Evolutionary conservation across 2,329 filamentous ascomycete species (phyloP).

Genomic region (Arthrobotrys pseudoclavata): DNA sequence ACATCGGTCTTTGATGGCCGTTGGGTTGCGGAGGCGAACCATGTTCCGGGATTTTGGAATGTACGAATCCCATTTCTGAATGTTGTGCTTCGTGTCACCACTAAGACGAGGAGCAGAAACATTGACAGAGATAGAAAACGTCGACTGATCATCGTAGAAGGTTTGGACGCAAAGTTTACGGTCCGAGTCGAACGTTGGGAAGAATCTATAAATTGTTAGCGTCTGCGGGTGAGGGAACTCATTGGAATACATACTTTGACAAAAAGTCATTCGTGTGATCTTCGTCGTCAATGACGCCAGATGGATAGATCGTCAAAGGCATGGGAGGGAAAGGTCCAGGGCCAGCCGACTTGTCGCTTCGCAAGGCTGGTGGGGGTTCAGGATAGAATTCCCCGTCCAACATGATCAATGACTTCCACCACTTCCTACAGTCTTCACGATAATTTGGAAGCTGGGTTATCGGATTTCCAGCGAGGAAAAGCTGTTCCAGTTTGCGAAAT

Average conservation of each 20-base stretch:
- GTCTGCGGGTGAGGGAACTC: not conserved
- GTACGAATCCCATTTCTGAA: slow-evolving; percentile 76
- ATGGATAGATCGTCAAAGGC: slow-evolving; percentile 32
- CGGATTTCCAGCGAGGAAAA: slow-evolving; percentile 83
- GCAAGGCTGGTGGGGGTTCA: slow-evolving; percentile 38
- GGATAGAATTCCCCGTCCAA: slow-evolving; percentile 74
- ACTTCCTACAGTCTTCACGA: slow-evolving; percentile 78
- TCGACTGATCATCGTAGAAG: slow-evolving; percentile 82
- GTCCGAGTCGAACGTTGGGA: slow-evolving; percentile 80
- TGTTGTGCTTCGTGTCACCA: slow-evolving; percentile 62
- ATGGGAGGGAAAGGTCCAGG: slow-evolving; percentile 49
- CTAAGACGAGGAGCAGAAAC: slow-evolving; percentile 71
- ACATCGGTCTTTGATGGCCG: slow-evolving; percentile 75
- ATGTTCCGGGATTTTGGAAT: slow-evolving; percentile 84
- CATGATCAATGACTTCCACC: slow-evolving; percentile 84
- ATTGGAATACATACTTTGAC: slow-evolving; percentile 59
- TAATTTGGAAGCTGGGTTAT: slow-evolving; percentile 75
- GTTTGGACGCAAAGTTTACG: slow-evolving; percentile 74
- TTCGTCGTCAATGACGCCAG: slow-evolving; percentile 60
- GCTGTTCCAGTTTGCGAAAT: slow-evolving; percentile 82
- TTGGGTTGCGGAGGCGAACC: slow-evolving; percentile 63
- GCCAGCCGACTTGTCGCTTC: slow-evolving; percentile 27
- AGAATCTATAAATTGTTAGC: slow-evolving; percentile 69
- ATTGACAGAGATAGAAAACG: slow-evolving; percentile 82
- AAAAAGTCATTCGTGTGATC: slow-evolving; percentile 62